Evolutionary conservation across 148 eudicot species (phyloP).

Genomic region (Silene latifolia): DNA sequence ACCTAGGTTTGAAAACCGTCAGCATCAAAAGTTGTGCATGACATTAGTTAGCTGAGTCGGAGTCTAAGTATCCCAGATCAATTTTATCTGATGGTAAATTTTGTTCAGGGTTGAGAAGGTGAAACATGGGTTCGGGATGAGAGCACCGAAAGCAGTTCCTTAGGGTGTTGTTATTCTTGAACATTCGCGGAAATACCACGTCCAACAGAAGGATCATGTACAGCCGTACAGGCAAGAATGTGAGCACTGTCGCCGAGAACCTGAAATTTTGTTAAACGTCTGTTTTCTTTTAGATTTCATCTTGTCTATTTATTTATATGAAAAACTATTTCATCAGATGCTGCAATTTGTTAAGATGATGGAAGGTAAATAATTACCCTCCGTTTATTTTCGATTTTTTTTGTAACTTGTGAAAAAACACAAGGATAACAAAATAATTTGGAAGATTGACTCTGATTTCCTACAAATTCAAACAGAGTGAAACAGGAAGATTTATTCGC

Average conservation of each 20-base stretch:
- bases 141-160: slow-evolving; percentile 48
- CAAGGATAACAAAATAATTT: no score
- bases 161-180: slow-evolving; percentile 14
- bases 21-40: no score
- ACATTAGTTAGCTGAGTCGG: no score
- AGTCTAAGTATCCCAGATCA: no score
- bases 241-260: not conserved
- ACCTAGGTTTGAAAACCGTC: no score
- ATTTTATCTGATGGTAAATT: no score
- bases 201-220: not conserved
- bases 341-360: slow-evolving; percentile 2
- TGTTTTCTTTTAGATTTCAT: not conserved
- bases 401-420: no score
- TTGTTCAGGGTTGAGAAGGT: slow-evolving; percentile 82
- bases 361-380: not conserved
- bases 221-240: no score
- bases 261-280: not conserved
- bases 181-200: not conserved
- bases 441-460: no score
- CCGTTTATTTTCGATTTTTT: not conserved
- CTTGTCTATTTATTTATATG: slow-evolving; percentile 1
- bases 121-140: slow-evolving; percentile 96
- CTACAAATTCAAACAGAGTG: no score
- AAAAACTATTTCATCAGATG: slow-evolving; percentile 1
- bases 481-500: no score